Evolutionary conservation across 495 filamentous ascomycete species (phyloP), one percentile per base, ranked within the genome.

Genomic region (Penicillium riverlandense): DNA sequence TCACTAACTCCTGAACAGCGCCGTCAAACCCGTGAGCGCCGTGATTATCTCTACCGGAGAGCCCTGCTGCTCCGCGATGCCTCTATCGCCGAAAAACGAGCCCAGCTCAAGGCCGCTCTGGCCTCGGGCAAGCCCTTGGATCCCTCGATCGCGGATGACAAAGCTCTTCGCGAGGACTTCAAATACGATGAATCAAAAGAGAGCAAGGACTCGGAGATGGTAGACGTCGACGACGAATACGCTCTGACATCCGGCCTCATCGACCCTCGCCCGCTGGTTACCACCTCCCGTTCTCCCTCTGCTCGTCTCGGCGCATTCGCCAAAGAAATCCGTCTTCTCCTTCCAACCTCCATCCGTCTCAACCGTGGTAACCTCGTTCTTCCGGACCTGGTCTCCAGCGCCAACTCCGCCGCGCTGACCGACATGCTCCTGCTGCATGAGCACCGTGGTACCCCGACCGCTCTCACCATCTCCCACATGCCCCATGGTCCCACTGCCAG

Each of bases 211-310:
- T 36, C 52, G 14, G 63, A 66, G 8, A 60, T 90, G 35, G 22
- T 22, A 22, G 84, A 88, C 49, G 69, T 99, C n/a, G 92, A 99
- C 62, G 92, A 99, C 59, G 92, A 99, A 74, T 96, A 95, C 61
- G 78, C 83, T 11, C 78, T 88, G 44, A 79, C 92, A 2, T 88
- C 83, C 32, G 90, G 90, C 16, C 77, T 95, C 44, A 77, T 88
- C 12, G 89, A 95, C 48, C 90, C 89, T 31, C 78, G 90, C 40
- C 80, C 91, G 10, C 76, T 95, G n/a, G 86, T 97, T 45, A 96
- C 91, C 9, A 97, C 94, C 5, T 89, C 85, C 37, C 78, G 92
- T 39, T 86, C 88, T 47, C 91, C 91, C 27, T 90, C 85, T 37
- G 84, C 86, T 36, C 79, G 90, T 35, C 76, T 97, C 5, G 77